phyloP scores from a whole-genome alignment of 345 rosid species.

The Hibiscus tridactylites region DNA sequence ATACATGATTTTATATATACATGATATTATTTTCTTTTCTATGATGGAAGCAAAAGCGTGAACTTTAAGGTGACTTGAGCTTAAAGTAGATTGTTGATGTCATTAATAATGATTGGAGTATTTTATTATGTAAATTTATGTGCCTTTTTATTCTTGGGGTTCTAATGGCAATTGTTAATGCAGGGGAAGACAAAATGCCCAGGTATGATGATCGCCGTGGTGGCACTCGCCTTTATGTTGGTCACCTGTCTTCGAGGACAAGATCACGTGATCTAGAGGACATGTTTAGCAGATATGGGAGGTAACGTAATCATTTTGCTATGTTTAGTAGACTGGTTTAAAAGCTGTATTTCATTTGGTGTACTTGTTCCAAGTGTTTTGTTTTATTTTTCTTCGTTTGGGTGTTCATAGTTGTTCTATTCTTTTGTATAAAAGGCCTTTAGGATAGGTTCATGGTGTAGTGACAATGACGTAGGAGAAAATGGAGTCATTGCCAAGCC shows the following conservation, averaged over 20 bases:
- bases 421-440: background rate
- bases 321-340: background rate
- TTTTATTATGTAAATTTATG: background rate
- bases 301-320: constrained; percentile 24
- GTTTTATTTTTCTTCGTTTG: background rate
- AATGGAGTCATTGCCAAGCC: constrained; percentile 11
- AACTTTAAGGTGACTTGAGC: background rate
- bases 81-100: background rate
- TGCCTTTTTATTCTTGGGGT: background rate
- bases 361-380: background rate
- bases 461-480: constrained; percentile 7
- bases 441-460: constrained; percentile 11
- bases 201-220: constrained; percentile 63
- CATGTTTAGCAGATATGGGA: constrained; percentile 66
- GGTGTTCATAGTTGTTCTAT: background rate
- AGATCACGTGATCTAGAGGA: constrained; percentile 70
- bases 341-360: background rate
- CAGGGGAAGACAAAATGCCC: constrained; percentile 44
- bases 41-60: background rate
- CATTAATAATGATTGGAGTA: background rate
- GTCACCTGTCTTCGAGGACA: constrained; percentile 56
- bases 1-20: background rate
- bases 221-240: constrained; percentile 68
- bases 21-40: background rate
- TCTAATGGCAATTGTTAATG: background rate